phyloP scores from a whole-genome alignment of 129 eudicot genomes.

The Tagetes erecta region DNA sequence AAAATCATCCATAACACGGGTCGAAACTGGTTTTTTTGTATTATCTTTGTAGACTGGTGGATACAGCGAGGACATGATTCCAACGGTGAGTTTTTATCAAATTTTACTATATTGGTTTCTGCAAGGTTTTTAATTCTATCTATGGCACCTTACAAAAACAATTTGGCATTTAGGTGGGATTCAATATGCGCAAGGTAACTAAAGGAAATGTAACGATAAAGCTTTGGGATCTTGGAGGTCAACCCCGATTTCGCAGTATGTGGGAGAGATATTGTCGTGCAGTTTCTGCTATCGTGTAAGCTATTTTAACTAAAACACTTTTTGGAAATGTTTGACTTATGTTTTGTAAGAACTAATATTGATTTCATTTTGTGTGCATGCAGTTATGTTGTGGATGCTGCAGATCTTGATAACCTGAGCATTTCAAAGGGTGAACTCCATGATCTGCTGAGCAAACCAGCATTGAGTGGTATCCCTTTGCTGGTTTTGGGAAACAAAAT shows the following conservation, averaged over 20 bases:
- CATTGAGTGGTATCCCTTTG: conserved; percentile 85
- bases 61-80: conserved; percentile 97
- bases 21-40: neutral
- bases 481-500: conserved; percentile 94
- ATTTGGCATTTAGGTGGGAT: conserved; percentile 70
- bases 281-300: conserved; percentile 99
- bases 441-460: conserved; percentile 81
- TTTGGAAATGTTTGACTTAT: neutral
- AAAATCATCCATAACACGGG: neutral
- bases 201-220: conserved; percentile 97
- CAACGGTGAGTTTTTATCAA: conserved; percentile 58
- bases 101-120: neutral
- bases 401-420: conserved; percentile 90
- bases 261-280: conserved; percentile 99
- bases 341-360: conserved; percentile 6
- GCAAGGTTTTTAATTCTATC: neutral
- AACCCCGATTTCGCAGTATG: conserved; percentile 98
- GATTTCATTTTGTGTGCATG: neutral
- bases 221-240: conserved; percentile 99
- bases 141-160: neutral
- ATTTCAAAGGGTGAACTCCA: conserved; percentile 90
- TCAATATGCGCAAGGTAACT: conserved; percentile 94
- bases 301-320: neutral
- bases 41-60: conserved; percentile 67
- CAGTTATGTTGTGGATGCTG: conserved; percentile 98